Evolutionary conservation across 768 basidiomycete genomes (phyloP), one percentile per base, ranked within the genome.

Genomic region (Amanita exitialis): DNA sequence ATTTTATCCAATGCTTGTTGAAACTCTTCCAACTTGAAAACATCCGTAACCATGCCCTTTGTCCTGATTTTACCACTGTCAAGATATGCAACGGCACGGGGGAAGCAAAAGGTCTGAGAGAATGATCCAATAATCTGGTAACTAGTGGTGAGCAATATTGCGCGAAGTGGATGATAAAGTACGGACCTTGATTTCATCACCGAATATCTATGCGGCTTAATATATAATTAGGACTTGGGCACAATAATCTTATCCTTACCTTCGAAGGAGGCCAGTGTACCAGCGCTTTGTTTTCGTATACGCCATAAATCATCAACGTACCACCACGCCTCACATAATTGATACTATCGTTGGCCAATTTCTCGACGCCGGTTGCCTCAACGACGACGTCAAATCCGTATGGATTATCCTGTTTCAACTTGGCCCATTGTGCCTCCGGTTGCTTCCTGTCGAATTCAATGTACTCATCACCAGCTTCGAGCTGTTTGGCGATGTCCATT

Each of bases 321-420:
- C 88, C 89, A 13, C 89, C 89, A 25, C 89, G 70, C 30, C 89
- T 76, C 21, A 95, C 92, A 60, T 90, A 92, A 69, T 92, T 82
- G 71, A 94, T 92, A 53, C 87, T 74, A 27, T 90, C 83, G 59
- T 91, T 83, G n/a, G 87, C 90, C 37, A 95, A 66, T 59, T 82
- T 82, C 67, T 92, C 90, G 27, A 86, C 83, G 28, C 92, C 92
- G 16, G 75, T 76, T 23, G 75, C 75, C 59, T 76, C 75, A 13
- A 68, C 76, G 23, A 90, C 90, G n/a, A 90, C 80, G 62, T 92
- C 90, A 62, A 93, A 93, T 2, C 92, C 91, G 61, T 90, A 83
- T 4, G 87, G 90, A 56, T 92, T 82, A 54, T 85, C 83, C 52
- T 82, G 66, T 69, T 83, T 90, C 53, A 94, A 68, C 63, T 86